Evolutionary conservation across 192 early-diverging fungal species (phyloP), one percentile per base, ranked within the genome.

Genomic region (Coemansia sp.): DNA sequence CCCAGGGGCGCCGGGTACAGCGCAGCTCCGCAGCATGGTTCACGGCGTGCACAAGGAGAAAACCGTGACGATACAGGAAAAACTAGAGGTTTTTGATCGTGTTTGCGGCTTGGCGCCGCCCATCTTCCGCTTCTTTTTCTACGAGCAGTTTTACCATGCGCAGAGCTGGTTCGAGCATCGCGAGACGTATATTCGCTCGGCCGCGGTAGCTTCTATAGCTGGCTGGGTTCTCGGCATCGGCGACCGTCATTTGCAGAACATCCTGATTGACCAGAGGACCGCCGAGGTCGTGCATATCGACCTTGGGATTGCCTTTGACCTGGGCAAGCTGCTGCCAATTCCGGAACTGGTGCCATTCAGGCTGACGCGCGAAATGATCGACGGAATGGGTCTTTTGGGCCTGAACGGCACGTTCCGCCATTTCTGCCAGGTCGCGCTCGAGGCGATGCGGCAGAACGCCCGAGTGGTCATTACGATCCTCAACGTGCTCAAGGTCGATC

Each of bases 231-330:
- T 98, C 55, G 93, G 95, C 7, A 72, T 97, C 6, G 95, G 95
- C 22, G 96, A 98, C 74, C 84, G 96, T 0, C 96, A 98, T 67
- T 67, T 91, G 55, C 91, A 94, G 64, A 98, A 98, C 71, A 95
- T 96, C 23, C 62, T 98, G 58, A 78, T 98, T 6, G 93, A 98
- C 63, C 78, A 81, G 49, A 68, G 67, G 4, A 86, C 89, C 1
- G 96, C 90, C 3, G 94, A 95, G 54, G 60, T 96, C 13, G 86
- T 98, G 34, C 96, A 98, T 70, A 98, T 98, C 42, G 96, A 98
- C 69, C 85, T 96, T 45, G 95, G 95, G 16, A 95, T 98, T 46
- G 93, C 94, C 14, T 98, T 98, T 81, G 96, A 98, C 60, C 87
- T 93, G 69, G 96, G 96, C 18, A 92, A 88, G 71, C 70, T 90